These are phyloP conservation scores for Elymus sibiricus DNA, from an alignment of 176 grass and related monocot genomes.

Conservation along the genomic window DNA sequence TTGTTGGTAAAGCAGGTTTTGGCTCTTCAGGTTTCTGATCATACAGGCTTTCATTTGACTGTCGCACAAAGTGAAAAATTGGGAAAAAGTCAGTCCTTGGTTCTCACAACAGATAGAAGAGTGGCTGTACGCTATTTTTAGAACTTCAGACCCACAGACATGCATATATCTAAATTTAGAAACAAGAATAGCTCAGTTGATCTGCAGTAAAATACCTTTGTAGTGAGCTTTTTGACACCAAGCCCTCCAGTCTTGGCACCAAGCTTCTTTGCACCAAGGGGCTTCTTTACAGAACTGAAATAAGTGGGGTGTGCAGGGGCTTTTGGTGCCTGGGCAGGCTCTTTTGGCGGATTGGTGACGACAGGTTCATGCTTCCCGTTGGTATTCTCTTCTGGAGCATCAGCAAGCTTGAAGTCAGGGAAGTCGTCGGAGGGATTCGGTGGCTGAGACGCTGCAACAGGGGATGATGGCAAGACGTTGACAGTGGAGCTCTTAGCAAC, in stretches of 20 bases:
- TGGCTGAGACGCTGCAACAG: constrained; percentile 31
- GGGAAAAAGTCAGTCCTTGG: neutral
- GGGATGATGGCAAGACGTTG: constrained; percentile 48
- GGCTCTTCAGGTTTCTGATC: constrained; percentile 92
- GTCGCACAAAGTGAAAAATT: constrained; percentile 13
- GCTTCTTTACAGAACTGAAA: constrained; percentile 61
- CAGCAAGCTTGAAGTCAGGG: constrained; percentile 60
- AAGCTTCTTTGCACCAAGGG: constrained; percentile 68
- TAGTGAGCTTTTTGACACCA: constrained; percentile 77
- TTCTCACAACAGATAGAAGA: neutral
- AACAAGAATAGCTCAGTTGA: neutral
- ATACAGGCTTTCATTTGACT: constrained; percentile 82
- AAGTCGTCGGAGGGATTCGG: constrained; percentile 33
- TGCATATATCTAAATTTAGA: neutral
- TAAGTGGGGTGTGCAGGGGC: constrained; percentile 43
- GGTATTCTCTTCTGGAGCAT: constrained; percentile 34
- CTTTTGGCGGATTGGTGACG: constrained; percentile 38
- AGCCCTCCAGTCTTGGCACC: constrained; percentile 72
- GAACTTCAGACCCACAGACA: neutral
- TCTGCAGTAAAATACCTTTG: constrained; percentile 38
- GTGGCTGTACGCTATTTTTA: neutral
- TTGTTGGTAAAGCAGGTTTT: constrained; percentile 39
- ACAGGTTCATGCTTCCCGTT: constrained; percentile 55
- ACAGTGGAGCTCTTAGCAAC: constrained; percentile 49
- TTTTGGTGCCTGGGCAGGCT: constrained; percentile 44